These are phyloP conservation scores for Trichomonas gallinae DNA, from an alignment of 208 protist genomes.

Conservation along the genomic window DNA sequence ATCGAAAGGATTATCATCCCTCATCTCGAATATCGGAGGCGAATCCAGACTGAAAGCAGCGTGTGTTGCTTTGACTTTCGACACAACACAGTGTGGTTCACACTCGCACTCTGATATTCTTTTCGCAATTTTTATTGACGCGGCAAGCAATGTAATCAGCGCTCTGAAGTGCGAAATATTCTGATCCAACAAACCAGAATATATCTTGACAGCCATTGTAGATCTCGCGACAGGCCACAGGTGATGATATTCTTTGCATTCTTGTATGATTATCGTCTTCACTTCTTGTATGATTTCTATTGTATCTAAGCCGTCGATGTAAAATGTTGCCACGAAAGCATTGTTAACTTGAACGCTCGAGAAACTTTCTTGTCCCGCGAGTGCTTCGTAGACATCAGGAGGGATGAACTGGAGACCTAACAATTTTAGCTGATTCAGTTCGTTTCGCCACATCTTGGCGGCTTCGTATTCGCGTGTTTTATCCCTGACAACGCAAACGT, in stretches of 20 bases:
- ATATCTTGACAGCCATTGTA: background rate
- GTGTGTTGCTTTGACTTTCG: background rate
- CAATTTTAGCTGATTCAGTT: background rate
- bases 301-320: background rate
- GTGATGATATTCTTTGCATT: background rate
- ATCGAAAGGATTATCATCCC: background rate
- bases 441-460: background rate
- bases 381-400: background rate
- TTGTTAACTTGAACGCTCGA: background rate
- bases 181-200: background rate
- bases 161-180: background rate
- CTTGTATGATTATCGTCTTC: background rate
- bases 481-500: background rate
- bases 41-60: background rate
- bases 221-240: background rate
- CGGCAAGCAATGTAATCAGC: background rate
- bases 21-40: background rate
- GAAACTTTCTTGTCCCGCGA: background rate
- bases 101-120: background rate
- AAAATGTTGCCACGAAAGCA: background rate
- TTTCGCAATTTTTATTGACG: background rate
- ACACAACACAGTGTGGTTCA: background rate
- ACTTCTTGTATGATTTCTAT: background rate
- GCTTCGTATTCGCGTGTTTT: background rate
- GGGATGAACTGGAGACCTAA: background rate